A percentile compares a stretch with the other conserved stretches of the same genome.
These are phyloP conservation scores for Ceriops decandra DNA, from an alignment of 345 rosid genomes.

Conservation along the genomic window DNA sequence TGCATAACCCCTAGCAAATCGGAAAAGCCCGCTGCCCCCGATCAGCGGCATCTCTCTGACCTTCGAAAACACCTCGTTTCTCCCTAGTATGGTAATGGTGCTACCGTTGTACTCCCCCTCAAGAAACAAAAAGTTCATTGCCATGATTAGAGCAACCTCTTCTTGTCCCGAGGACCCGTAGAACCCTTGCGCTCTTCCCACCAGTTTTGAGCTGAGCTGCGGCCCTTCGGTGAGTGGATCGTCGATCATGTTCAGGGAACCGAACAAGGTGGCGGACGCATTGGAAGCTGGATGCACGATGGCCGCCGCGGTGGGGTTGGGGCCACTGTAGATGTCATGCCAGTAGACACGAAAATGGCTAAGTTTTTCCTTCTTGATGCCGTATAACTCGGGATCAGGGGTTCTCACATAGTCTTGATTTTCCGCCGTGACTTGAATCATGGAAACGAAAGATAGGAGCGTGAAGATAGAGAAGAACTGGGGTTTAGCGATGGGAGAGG, in stretches of 20 bases:
- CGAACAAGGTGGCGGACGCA: not conserved
- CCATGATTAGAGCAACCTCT: slow-evolving; percentile 57
- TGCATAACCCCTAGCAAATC: slow-evolving; percentile 73
- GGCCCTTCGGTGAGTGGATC: slow-evolving; percentile 59
- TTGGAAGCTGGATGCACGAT: slow-evolving; percentile 31
- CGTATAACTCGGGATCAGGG: not conserved
- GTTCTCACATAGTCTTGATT: not conserved
- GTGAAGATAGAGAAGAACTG: not conserved
- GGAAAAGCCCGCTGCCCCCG: slow-evolving; percentile 74
- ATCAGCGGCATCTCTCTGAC: slow-evolving; percentile 77
- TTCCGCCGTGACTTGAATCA: not conserved
- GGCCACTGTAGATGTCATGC: slow-evolving; percentile 61
- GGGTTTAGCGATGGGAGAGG: not conserved
- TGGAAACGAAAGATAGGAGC: not conserved
- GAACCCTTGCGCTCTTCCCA: slow-evolving; percentile 77
- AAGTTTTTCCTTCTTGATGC: slow-evolving; percentile 47
- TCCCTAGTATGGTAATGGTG: slow-evolving; percentile 13
- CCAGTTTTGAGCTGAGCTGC: slow-evolving; percentile 45
- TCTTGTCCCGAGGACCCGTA: slow-evolving; percentile 53
- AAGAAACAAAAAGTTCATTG: slow-evolving; percentile 61
- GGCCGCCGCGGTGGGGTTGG: slow-evolving; percentile 42
- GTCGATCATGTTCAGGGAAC: slow-evolving; percentile 47
- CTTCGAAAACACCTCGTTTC: slow-evolving; percentile 44
- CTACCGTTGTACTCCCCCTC: slow-evolving; percentile 74
- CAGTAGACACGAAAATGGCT: slow-evolving; percentile 60